Conservation (phyloP, 768 basidiomycete genomes). For the Rhizopogon sp. region DNA sequence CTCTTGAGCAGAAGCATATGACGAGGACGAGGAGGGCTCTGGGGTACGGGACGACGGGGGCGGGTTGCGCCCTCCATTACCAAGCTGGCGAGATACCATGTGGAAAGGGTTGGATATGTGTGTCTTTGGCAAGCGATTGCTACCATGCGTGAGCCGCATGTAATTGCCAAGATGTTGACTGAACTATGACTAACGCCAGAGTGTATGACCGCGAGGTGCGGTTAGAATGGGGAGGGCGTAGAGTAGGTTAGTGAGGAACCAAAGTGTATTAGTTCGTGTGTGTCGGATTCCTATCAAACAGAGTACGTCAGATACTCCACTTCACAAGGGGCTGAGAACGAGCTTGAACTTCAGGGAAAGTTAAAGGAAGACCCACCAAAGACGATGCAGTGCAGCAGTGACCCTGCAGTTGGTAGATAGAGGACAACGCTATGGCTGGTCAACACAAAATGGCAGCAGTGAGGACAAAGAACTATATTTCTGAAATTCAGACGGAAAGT, state of each 20-base stretch:
- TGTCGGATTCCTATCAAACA: too few species aligned
- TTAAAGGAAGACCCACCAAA: too few species aligned
- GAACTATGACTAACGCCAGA: constrained; percentile 8
- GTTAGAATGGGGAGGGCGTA: constrained; percentile 6
- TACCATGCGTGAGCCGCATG: constrained; percentile 40
- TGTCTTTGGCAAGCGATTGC: constrained; percentile 35
- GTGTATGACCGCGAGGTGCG: constrained; percentile 9
- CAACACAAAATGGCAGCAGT: background rate
- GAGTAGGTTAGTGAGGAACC: background rate
- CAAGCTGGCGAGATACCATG: constrained; percentile 40
- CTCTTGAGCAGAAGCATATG: constrained; percentile 25
- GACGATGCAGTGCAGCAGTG: too few species aligned
- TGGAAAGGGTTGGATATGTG: constrained; percentile 40
- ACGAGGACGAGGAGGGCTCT: constrained; percentile 29
- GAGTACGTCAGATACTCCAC: too few species aligned
- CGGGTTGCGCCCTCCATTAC: constrained; percentile 27
- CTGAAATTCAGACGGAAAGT: constrained; percentile 7
- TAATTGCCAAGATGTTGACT: constrained; percentile 16
- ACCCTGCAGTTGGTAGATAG: too few species aligned
- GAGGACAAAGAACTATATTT: constrained; percentile 1
- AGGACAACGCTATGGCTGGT: too few species aligned
- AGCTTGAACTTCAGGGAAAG: too few species aligned
- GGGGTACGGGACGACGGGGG: constrained; percentile 37
- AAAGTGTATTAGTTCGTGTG: too few species aligned
- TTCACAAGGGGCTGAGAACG: too few species aligned